Evolutionary conservation across 768 basidiomycete genomes (phyloP), one percentile per base, ranked within the genome.

Genomic region (Mycena sanguinolenta): DNA sequence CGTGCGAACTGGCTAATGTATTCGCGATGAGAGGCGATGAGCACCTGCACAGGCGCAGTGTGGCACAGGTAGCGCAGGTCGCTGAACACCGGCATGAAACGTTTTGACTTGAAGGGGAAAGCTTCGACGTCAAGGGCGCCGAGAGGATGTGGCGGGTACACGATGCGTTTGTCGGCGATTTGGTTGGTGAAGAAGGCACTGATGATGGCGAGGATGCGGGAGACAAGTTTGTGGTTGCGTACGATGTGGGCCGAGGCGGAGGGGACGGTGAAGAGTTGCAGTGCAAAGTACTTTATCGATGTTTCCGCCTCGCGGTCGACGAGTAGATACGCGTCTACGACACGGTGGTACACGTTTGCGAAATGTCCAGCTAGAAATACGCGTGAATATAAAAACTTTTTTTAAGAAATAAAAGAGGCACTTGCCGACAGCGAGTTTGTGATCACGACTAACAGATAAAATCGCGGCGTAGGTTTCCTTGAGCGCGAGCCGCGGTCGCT

Each of bases 291-390:
- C 76, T 97, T 94, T 84, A 99, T 93, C 19, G 95, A 96, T 9
- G 95, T 95, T 78, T 99, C 98, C 0, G 95, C 92, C 78, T 99
- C 97, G 16, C 97, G 89, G 75, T 99, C 98, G 25, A 94, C 89
- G 53, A 97, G 89, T 12, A 99, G 90, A 81, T 97, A 98, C 2
- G 95, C 90, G 74, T 97, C 95, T 74, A 97, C 93, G 58, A 98
- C 85, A 9, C 91, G 87, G 65, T 92, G 92, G 80, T 98, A 99
- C 13, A 95, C 90, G 62, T 87, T 88, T 0, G 95, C 92, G 78
- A 96, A 96, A 74, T 92, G 93, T 7, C 92, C 90, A 14, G 94
- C 95, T 96, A 74, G 14, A 30, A 30, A 59, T 42, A 52, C 27
- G 53, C 17, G 17, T 57, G 19, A 69, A 12, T 49, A 38, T 44